Percentiles rank a stretch among this genome's conserved stretches.
phyloP scores from a whole-genome alignment of 345 rosid genomes.

The Crucihimalaya himalaica region DNA sequence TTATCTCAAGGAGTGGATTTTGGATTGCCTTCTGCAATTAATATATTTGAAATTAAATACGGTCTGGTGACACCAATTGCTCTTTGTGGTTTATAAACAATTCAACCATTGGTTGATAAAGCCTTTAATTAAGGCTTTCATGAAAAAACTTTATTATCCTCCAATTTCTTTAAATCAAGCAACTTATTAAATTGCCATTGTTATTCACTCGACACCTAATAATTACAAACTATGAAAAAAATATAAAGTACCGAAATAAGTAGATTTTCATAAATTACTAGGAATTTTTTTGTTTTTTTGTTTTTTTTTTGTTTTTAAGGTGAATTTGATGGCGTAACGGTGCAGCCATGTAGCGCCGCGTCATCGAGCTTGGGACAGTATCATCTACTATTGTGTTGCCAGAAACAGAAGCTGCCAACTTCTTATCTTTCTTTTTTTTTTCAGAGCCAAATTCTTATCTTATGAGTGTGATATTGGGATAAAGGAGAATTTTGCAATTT shows the following conservation, averaged over 20 bases:
- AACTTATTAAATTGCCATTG: constrained; percentile 13
- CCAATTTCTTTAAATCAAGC: background rate
- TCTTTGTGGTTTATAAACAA: constrained; percentile 23
- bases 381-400: constrained; percentile 32
- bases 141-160: background rate
- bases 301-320: background rate
- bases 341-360: constrained; percentile 34
- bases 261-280: background rate
- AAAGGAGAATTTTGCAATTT: constrained; percentile 1
- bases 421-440: background rate
- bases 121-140: constrained; percentile 18
- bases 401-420: constrained; percentile 39
- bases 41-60: constrained; percentile 20
- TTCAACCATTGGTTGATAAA: constrained; percentile 21
- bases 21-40: constrained; percentile 21
- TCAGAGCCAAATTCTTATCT: constrained; percentile 12
- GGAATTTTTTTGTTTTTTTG: background rate
- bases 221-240: background rate
- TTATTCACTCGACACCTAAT: constrained; percentile 21
- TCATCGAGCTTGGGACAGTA: constrained; percentile 19
- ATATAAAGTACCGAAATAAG: constrained; percentile 6
- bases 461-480: background rate
- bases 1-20: constrained; percentile 22
- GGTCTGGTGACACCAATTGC: constrained; percentile 31
- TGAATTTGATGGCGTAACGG: constrained; percentile 23